Percentiles rank a stretch among this genome's conserved stretches.
These are phyloP conservation scores for Melanomma pulvis-pyrius DNA, from an alignment of 495 filamentous ascomycete genomes.

Conservation along the genomic window DNA sequence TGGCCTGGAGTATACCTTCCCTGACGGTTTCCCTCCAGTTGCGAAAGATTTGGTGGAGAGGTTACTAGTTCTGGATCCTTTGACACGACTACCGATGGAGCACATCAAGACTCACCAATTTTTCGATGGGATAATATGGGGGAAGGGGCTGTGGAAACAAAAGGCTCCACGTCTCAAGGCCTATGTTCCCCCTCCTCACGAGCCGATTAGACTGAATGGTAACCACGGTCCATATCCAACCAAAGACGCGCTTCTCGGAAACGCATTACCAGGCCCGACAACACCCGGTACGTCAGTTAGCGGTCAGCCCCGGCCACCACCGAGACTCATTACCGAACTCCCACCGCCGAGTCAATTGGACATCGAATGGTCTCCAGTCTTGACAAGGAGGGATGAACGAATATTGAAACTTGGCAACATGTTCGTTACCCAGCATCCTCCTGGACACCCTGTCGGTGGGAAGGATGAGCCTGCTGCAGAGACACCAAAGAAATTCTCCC, in stretches of 20 bases:
- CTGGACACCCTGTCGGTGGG: conserved; percentile 66
- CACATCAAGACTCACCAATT: conserved; percentile 98
- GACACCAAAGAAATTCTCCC: conserved; percentile 78
- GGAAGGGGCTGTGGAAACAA: conserved; percentile 82
- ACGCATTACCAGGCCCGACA: conserved; percentile 45
- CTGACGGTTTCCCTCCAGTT: conserved; percentile 81
- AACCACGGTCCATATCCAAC: conserved; percentile 47
- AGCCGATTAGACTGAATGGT: conserved; percentile 84
- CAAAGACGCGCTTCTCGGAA: conserved; percentile 48
- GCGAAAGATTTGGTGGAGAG: conserved; percentile 92
- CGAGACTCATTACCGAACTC: conserved; percentile 90
- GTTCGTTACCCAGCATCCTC: conserved; percentile 75
- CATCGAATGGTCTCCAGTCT: conserved; percentile 97
- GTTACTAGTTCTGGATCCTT: conserved; percentile 86
- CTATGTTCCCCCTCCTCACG: conserved; percentile 77
- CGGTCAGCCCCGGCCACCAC: conserved; percentile 58
- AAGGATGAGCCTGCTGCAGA: conserved; percentile 63
- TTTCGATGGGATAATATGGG: conserved; percentile 88
- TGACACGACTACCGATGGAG: conserved; percentile 85
- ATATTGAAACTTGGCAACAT: conserved; percentile 94
- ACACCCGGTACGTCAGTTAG: conserved; percentile 52
- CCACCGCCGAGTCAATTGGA: conserved; percentile 95
- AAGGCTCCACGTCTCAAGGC: conserved; percentile 88
- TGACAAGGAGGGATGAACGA: conserved; percentile 86
- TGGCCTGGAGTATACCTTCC: conserved; percentile 89